These are phyloP conservation scores for Pulveroboletus sp. DNA, from an alignment of 768 basidiomycete species.

Conservation along the genomic window DNA sequence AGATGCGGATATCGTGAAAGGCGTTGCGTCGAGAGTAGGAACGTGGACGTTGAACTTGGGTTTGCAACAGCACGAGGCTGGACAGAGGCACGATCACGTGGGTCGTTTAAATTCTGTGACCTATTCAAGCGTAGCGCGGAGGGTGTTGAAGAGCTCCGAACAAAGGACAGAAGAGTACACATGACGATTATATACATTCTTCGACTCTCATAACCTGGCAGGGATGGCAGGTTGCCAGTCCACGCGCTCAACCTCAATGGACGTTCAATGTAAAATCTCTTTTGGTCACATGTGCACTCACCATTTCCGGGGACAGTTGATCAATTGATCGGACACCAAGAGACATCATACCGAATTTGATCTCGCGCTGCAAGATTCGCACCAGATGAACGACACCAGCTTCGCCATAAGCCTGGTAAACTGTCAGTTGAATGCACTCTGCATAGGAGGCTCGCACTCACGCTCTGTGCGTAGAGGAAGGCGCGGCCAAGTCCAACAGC, in stretches of 20 bases:
- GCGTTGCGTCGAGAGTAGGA: slow-evolving; percentile 1
- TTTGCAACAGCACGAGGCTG: slow-evolving; percentile 7
- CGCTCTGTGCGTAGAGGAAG: slow-evolving; percentile 83
- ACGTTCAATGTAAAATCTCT: slow-evolving; percentile 1
- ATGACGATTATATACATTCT: background rate
- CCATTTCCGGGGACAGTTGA: slow-evolving; percentile 73
- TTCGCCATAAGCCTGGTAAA: slow-evolving; percentile 64
- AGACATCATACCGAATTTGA: slow-evolving; percentile 68
- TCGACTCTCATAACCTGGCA: slow-evolving; percentile 21
- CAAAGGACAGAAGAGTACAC: background rate
- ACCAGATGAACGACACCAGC: slow-evolving; percentile 62
- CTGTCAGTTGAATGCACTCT: slow-evolving; percentile 3
- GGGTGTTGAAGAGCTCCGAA: too few relatives aligned
- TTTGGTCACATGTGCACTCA: slow-evolving; percentile 27
- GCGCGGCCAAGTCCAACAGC: slow-evolving; percentile 84
- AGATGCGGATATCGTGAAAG: background rate
- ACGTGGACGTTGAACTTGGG: background rate
- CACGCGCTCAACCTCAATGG: slow-evolving; percentile 52
- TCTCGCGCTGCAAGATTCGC: slow-evolving; percentile 72
- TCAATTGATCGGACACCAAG: slow-evolving; percentile 62
- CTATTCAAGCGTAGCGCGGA: too few relatives aligned
- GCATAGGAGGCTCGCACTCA: slow-evolving; percentile 30
- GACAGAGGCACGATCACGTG: slow-evolving; percentile 19
- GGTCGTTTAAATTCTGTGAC: background rate
- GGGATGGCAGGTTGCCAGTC: slow-evolving; percentile 52